These are phyloP conservation scores for Penicillium sp. DNA, from an alignment of 2,329 filamentous ascomycete genomes.

Conservation along the genomic window DNA sequence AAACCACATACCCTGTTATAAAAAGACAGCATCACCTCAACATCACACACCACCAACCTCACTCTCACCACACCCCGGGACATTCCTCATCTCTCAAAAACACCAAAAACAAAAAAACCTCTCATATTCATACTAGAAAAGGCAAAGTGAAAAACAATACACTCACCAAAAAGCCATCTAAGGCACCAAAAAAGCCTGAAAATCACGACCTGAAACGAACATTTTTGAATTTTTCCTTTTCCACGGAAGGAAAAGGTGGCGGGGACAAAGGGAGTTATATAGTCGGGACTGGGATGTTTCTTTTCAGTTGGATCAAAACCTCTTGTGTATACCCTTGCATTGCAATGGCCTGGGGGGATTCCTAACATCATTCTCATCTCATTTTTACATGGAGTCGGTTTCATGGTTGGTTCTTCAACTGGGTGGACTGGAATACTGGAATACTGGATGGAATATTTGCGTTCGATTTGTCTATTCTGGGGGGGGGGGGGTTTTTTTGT, in stretches of 20 bases:
- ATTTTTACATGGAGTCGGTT: slow-evolving; percentile 20
- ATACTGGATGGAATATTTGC: slow-evolving; percentile 1
- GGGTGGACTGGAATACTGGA: slow-evolving; percentile 4
- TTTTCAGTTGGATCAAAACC: slow-evolving; percentile 7
- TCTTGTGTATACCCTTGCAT: slow-evolving; percentile 22
- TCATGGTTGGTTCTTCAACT: slow-evolving; percentile 5
- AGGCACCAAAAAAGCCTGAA: not conserved
- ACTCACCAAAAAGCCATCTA: not conserved
- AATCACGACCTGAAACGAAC: slow-evolving; percentile 9
- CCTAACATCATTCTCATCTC: slow-evolving; percentile 14
- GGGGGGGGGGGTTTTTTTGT: not conserved
- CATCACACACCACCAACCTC: not conserved
- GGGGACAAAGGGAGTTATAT: slow-evolving; percentile 8
- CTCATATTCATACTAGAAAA: not conserved
- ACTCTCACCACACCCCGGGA: not conserved
- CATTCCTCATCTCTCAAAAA: not conserved
- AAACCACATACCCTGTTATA: not conserved
- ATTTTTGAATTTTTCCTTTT: slow-evolving; percentile 2
- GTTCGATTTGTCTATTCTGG: not conserved
- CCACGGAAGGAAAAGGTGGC: not conserved
- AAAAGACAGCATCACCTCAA: not conserved
- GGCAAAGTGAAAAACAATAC: not conserved
- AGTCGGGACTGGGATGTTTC: not conserved
- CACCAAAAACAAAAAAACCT: not conserved
- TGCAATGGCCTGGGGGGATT: slow-evolving; percentile 17